phyloP scores from a whole-genome alignment of 306 rosid species.

The Lupinus albus region DNA sequence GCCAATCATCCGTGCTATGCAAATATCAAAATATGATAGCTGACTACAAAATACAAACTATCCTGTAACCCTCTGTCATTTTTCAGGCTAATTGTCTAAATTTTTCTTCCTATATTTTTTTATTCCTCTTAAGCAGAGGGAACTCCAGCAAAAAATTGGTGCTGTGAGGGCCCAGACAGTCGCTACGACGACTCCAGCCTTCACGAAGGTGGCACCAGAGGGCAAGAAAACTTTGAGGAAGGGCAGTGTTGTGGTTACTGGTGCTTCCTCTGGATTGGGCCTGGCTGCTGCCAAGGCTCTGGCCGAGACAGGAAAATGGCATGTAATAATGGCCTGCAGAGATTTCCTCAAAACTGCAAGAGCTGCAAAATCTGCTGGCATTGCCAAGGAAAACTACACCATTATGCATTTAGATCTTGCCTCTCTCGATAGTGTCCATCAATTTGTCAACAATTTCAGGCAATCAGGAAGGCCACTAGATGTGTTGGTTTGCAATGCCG shows the following conservation, averaged over 20 bases:
- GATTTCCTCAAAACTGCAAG: slow-evolving; percentile 41
- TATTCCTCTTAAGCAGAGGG: slow-evolving; percentile 45
- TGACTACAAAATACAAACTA: not conserved
- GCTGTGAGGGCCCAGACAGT: slow-evolving; percentile 60
- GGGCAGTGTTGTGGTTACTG: slow-evolving; percentile 80
- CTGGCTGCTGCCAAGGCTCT: slow-evolving; percentile 85
- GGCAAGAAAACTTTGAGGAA: slow-evolving; percentile 83
- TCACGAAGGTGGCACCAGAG: slow-evolving; percentile 52
- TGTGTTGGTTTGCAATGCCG: slow-evolving; percentile 87
- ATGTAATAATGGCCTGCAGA: slow-evolving; percentile 91
- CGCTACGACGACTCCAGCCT: slow-evolving; percentile 58
- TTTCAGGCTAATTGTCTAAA: not conserved
- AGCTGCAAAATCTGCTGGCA: slow-evolving; percentile 87
- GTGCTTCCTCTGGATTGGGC: slow-evolving; percentile 89
- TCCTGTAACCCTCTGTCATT: not conserved
- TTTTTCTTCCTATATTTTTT: too few relatives aligned
- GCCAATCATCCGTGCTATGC: not conserved
- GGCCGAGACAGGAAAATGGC: slow-evolving; percentile 92
- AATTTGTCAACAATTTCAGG: slow-evolving; percentile 73
- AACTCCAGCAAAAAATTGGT: slow-evolving; percentile 47
- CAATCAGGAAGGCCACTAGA: slow-evolving; percentile 71
- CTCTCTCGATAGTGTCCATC: slow-evolving; percentile 79
- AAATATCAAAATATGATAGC: too few relatives aligned
- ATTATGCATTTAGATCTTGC: slow-evolving; percentile 86
- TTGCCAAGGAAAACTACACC: slow-evolving; percentile 69